These are phyloP conservation scores for Monosporozyma siamensis DNA, from an alignment of 805 yeast genomes.

Conservation along the genomic window DNA sequence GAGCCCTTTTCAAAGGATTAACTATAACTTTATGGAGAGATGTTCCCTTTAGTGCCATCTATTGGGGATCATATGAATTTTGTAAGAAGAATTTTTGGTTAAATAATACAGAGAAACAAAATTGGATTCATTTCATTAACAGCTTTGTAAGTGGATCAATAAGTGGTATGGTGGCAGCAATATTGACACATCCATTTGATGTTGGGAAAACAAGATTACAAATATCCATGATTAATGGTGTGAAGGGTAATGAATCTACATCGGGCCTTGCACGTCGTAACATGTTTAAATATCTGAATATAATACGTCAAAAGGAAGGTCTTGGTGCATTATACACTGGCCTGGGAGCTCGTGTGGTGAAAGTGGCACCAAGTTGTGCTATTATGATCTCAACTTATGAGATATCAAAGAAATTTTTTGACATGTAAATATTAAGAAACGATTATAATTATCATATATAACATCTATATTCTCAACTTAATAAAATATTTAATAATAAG, in stretches of 20 bases:
- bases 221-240: slow-evolving; percentile 34
- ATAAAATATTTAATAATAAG: neutral
- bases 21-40: slow-evolving; percentile 91
- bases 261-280: slow-evolving; percentile 21
- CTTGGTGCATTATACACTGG: slow-evolving; percentile 80
- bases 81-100: slow-evolving; percentile 25
- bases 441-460: no score
- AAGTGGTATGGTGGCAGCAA: slow-evolving; percentile 79
- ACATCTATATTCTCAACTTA: no score
- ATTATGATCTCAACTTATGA: slow-evolving; percentile 96
- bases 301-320: slow-evolving; percentile 68
- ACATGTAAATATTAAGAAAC: slow-evolving; percentile 1
- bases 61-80: slow-evolving; percentile 82
- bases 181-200: slow-evolving; percentile 89
- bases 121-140: slow-evolving; percentile 35
- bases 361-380: slow-evolving; percentile 96
- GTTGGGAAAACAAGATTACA: slow-evolving; percentile 94
- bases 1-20: slow-evolving; percentile 72
- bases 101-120: neutral
- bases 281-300: slow-evolving; percentile 59
- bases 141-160: slow-evolving; percentile 76
- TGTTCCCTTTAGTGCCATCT: slow-evolving; percentile 91
- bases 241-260: slow-evolving; percentile 7
- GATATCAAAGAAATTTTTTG: slow-evolving; percentile 51
- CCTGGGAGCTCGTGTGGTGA: slow-evolving; percentile 71